Base-by-base conservation (phyloP, 1,139 yeast genomes). In the Zygosaccharomyces sapae region DNA sequence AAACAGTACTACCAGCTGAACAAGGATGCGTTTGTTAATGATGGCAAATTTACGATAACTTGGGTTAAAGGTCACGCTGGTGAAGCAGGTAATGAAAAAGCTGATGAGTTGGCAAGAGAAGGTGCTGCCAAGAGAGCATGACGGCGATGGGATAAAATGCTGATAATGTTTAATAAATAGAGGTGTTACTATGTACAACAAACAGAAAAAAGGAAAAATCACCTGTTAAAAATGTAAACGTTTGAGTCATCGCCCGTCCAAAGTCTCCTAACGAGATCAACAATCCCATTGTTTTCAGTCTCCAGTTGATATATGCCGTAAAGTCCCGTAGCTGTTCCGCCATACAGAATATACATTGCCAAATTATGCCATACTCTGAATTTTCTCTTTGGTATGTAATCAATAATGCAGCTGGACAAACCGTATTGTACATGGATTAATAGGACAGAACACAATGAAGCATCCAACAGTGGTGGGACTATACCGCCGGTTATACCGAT, bases 221-320 rank as follows among this genome's bases (percentile, higher is more conserved):
- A 52, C 56, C 55, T 55, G n/a, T 61, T 59, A 47, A 60, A 62
- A 3, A 62, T 47, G 42, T 58, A 54, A n/a, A 60, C 44, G 41
- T 55, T 51, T 3, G 57, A 52, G 24, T 64, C 65, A 39, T 61
- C 62, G 33, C 56, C 56, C 31, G 58, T 62, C 83, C 83, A 79
- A 24, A 79, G 52, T 34, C 62, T 63, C 45, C 56, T 63, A 2
- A 80, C 53, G 54, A 81, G 64, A 48, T 74, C 78, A 40, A 75
- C 71, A 22, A 82, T 55, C 0, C 90, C 92, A 56, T 78, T 80
- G 50, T 78, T 80, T 41, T 73, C 73, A 9, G 85, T 86, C 69
- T 90, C 97, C 58, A 87, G 73, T 57, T 83, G 77, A 67, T 87
- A 90, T 33, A 89, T 69, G 30, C 97, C 97, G 65, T 84, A 87